These are phyloP conservation scores for Paramecium pentaurelia DNA, from an alignment of 73 alveolate species.

Conservation along the genomic window DNA sequence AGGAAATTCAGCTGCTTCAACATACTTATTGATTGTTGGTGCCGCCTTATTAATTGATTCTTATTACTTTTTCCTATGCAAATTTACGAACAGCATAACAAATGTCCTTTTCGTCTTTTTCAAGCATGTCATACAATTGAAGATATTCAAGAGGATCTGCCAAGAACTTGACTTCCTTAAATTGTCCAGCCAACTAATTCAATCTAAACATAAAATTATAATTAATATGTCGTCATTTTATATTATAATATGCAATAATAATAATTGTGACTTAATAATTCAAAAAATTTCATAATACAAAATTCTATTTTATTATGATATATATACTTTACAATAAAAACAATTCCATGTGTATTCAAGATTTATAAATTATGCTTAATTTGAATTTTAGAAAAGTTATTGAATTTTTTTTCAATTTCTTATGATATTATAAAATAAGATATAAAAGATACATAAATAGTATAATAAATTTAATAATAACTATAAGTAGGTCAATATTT, in stretches of 20 bases:
- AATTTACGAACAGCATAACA: background rate
- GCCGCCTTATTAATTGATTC: background rate
- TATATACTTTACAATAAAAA: background rate
- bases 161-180: background rate
- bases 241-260: background rate
- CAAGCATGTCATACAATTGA: background rate
- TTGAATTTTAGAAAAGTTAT: background rate
- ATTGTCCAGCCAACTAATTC: background rate
- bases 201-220: background rate
- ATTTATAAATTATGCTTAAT: background rate
- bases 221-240: slow-evolving; percentile 34
- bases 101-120: background rate
- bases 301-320: background rate
- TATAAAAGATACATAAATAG: background rate
- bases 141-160: background rate
- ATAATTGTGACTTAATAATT: background rate
- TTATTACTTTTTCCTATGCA: background rate
- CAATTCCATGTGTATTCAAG: background rate
- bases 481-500: background rate
- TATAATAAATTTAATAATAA: too few relatives aligned
- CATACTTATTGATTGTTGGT: slow-evolving; percentile 26
- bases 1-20: slow-evolving; percentile 53
- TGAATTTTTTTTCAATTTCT: too few relatives aligned
- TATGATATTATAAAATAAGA: background rate
- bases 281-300: background rate